Evolutionary conservation across 2,329 filamentous ascomycete species (phyloP), one percentile per base, ranked within the genome.

Genomic region (Sporothrix dimorphospora): DNA sequence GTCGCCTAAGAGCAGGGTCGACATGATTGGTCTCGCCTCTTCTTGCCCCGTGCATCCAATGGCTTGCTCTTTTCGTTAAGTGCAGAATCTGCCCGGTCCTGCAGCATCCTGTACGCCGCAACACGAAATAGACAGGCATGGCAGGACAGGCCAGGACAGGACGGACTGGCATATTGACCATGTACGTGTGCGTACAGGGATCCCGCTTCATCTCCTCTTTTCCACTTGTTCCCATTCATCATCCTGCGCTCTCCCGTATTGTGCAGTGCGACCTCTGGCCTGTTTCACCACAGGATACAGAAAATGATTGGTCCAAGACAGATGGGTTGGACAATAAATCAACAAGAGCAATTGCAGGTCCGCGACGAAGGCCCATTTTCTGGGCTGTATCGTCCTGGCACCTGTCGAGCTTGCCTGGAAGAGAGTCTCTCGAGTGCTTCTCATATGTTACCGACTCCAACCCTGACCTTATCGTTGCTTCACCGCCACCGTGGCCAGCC

Each of bases 31-130:
- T 70, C 66, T 72, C 71, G 71, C 71, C 71, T 72, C 45, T 69
- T 72, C 71, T 51, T 69, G 19, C 57, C 69, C 57, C 21, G 57
- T 30, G 30, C n/a, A 71, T 61, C 69, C 69, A 65, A 70, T 70
- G 42, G 55, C 40, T 61, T 47, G 16, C 11, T 42, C 30, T 57
- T 38, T 42, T 45, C 49, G 24, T 40, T 24, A 9, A n/a, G 57
- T 70, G 71, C 71, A 72, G 71, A 55, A 72, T 72, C 67, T 61
- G 69, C 42, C 71, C 71, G 71, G 40, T 9, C 40, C 63, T 67
- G 71, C 68, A 70, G 38, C 51, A 34, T 30, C 40, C 53, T 51
- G 67, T 59, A 12, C 67, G 8, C n/a, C 12, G 67, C 47, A 12
- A 40, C 67, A 59, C 67, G 11, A 19, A 47, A 59, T 57, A 69